Evolutionary conservation across 1,139 yeast species (phyloP), one percentile per base, ranked within the genome.

Genomic region (Pneumocystis carinii): DNA sequence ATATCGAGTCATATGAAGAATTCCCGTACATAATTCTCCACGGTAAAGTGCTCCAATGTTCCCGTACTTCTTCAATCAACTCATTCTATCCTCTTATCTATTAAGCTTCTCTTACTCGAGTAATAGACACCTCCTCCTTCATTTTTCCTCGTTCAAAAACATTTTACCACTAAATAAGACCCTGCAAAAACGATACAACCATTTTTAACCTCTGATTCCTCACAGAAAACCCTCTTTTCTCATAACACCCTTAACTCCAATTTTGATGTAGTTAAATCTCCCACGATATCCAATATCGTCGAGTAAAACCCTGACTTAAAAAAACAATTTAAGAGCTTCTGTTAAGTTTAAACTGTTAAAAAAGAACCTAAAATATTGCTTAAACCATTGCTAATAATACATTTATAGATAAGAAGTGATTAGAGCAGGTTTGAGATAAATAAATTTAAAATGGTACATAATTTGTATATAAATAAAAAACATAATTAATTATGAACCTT

Each of bases 1-100:
- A 73, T 86, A 90, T 0, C 90, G 83, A 1, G 96, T 87, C 64
- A 92, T 75, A 67, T 87, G 87, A 56, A 92, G 76, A 5, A 85
- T 81, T 1, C 97, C 98, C 8, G 74, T 74, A 39, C 81, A 76
- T 59, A 82, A 77, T 63, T 77, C 77, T 17, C 97, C 97, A 65
- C 87, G 79, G 67, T 89, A 81, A 68, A 83, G 82, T 63, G 89
- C 77, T 27, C 82, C 77, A 63, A 89, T 92, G 70, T 19, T n/a
- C 6, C 32, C 12, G 14, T 48, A 48, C 55, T 48, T 24, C 10
- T 24, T n/a, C 24, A 24, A 48, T 48, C n/a, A 48, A 24, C n/a
- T 7, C 15, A 4, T 12, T 19, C 12, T 3, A 24, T 15, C 19
- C 4, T 24, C 19, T 7, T 1, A 41, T 15, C 2, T 19, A 48